Percentiles rank a stretch among this genome's conserved stretches.
Conservation (phyloP, 192 early-diverging fungal genomes). For the Allomyces javanicus region DNA sequence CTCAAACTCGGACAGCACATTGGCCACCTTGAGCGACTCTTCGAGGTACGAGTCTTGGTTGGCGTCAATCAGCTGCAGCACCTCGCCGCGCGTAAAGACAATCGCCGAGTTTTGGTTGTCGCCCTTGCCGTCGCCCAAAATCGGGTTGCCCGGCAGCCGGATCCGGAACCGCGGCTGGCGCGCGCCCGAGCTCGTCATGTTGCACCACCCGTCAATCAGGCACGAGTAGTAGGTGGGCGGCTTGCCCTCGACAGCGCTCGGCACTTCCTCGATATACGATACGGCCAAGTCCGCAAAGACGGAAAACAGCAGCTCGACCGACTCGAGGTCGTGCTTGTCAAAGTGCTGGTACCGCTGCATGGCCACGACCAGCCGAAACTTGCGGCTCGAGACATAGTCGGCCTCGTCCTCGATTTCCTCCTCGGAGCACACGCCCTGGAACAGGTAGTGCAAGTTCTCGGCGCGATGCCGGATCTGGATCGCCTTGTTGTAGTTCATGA, state of each 20-base stretch:
- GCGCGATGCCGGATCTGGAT: constrained; percentile 58
- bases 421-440: constrained; percentile 30
- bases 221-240: too few relatives aligned
- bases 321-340: constrained; percentile 15
- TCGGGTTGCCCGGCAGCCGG: constrained; percentile 61
- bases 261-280: too few relatives aligned
- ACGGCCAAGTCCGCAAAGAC: too few relatives aligned
- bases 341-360: constrained; percentile 73
- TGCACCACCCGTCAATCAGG: too few relatives aligned
- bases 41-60: constrained; percentile 86
- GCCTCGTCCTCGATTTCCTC: constrained; percentile 49
- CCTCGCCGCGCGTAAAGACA: constrained; percentile 70
- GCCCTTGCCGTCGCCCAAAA: constrained; percentile 75
- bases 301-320: neutral
- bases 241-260: too few relatives aligned
- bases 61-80: constrained; percentile 66
- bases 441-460: constrained; percentile 47
- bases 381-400: constrained; percentile 42
- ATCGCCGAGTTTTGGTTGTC: constrained; percentile 79
- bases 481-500: constrained; percentile 74
- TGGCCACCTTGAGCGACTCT: constrained; percentile 70
- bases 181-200: too few relatives aligned
- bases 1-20: constrained; percentile 16
- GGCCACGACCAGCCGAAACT: constrained; percentile 66
- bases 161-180: constrained; percentile 30